Evolutionary conservation across 257 asterid species (phyloP).

Genomic region (Lithospermum erythrorhizon): DNA sequence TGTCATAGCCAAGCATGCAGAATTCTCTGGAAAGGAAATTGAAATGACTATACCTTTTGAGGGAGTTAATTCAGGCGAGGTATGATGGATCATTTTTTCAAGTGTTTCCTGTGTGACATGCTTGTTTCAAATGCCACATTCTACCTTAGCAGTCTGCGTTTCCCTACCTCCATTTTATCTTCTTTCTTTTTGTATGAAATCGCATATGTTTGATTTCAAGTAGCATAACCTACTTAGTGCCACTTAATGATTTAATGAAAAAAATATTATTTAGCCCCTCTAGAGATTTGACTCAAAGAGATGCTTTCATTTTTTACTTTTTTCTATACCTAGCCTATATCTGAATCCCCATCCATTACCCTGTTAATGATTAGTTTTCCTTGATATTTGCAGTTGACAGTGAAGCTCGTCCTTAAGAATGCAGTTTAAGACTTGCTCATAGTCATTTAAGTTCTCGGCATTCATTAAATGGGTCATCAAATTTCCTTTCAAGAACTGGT

Average conservation of each 20-base stretch:
- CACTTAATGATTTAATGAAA: too few species aligned
- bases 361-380: neutral
- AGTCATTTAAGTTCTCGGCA: slow-evolving; percentile 36
- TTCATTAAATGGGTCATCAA: slow-evolving; percentile 39
- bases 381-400: slow-evolving; percentile 50
- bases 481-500: slow-evolving; percentile 49
- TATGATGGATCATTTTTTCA: slow-evolving; percentile 16
- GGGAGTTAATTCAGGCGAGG: slow-evolving; percentile 80
- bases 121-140: neutral
- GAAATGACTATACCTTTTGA: slow-evolving; percentile 93
- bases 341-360: neutral
- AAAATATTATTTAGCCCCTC: neutral
- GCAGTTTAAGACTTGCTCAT: slow-evolving; percentile 79
- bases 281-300: neutral
- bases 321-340: neutral
- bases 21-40: slow-evolving; percentile 61
- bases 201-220: neutral
- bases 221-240: neutral
- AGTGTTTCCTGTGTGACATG: neutral
- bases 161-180: neutral
- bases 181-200: too few species aligned
- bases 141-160: neutral
- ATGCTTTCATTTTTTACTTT: neutral
- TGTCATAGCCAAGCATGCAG: slow-evolving; percentile 67
- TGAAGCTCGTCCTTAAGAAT: slow-evolving; percentile 78